Evolutionary conservation across 495 filamentous ascomycete genomes (phyloP).

Genomic region (Penicillium parvum): DNA sequence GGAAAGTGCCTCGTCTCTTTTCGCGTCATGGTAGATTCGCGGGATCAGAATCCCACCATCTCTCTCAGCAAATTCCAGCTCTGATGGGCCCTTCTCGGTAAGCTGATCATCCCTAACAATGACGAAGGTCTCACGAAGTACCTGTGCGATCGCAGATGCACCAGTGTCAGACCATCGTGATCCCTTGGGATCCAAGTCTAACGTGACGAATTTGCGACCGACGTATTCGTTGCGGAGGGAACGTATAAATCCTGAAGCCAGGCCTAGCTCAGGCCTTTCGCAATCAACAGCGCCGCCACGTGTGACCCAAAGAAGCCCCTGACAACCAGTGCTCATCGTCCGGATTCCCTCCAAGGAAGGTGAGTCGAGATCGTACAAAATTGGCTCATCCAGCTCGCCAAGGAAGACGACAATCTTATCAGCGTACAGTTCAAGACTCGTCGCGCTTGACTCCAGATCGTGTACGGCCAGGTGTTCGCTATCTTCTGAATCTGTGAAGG

Average conservation of each 20-base stretch:
- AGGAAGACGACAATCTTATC: slow-evolving; percentile 20
- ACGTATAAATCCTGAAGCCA: slow-evolving; percentile 19
- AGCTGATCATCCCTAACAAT: background rate
- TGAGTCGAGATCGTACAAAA: slow-evolving; percentile 19
- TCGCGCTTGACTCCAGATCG: no score
- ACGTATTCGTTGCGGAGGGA: slow-evolving; percentile 17
- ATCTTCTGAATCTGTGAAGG: background rate
- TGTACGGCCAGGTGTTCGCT: no score
- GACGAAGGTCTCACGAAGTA: background rate
- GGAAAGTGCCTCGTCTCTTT: no score
- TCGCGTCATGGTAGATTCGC: slow-evolving; percentile 4
- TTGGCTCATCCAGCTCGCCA: slow-evolving; percentile 27
- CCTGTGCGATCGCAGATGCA: background rate
- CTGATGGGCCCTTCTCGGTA: background rate
- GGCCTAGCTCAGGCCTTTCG: slow-evolving; percentile 3
- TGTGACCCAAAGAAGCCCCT: slow-evolving; percentile 22
- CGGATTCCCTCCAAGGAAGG: slow-evolving; percentile 3
- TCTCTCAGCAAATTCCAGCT: slow-evolving; percentile 42
- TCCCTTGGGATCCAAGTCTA: slow-evolving; percentile 20
- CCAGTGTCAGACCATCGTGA: background rate
- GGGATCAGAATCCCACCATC: slow-evolving; percentile 44
- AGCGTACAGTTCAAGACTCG: no score
- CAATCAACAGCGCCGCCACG: slow-evolving; percentile 13
- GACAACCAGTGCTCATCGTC: slow-evolving; percentile 6
- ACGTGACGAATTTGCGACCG: slow-evolving; percentile 3